Base-by-base conservation (phyloP, 371 early-diverging fungal genomes). In the Dichotomocladium elegans region DNA sequence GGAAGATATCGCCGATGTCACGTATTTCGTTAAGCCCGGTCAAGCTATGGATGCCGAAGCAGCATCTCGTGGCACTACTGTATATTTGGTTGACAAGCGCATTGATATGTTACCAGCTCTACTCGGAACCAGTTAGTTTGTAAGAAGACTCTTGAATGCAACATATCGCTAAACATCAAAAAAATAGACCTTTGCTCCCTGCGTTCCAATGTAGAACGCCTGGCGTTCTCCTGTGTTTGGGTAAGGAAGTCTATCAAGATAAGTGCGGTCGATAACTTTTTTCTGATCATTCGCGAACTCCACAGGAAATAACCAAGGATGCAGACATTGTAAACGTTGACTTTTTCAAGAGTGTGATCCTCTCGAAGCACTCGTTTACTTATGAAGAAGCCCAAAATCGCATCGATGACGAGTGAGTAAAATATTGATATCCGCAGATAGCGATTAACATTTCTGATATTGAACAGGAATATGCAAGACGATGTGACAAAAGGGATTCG, bases 351-450 rank as follows among this genome's bases (percentile, higher is more conserved):
- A 89, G 92, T 64, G 82, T 99, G 27, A 99, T 99, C 44, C 82
- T 87, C 1, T 96, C 96, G 31, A 91, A 88, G 57, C 90, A 88
- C 15, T 93, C 98, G 6, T 86, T 99, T 11, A 98, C 96, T 0
- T 99, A 99, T 61, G 98, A 98, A 42, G 92, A 98, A 64, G 99
- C 99, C 2, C 95, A 99, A 64, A 80, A 74, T 28, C 83, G 97
- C 25, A 87, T 99, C 28, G 95, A 97, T 60, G 95, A 95, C 59
- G 79, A 77, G 72, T 70, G 74, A 51, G 73, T 70, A 33, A 14
- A 15, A 10, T 37, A n/a, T n/a, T n/a, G n/a, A n/a, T n/a, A n/a
- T n/a, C n/a, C n/a, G n/a, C n/a, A n/a, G n/a, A n/a, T n/a, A n/a
- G n/a, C n/a, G n/a, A n/a, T n/a, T n/a, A n/a, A n/a, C n/a, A n/a